phyloP scores from a whole-genome alignment of 371 early-diverging fungal genomes.

The Apophysomyces trapeziformis region DNA sequence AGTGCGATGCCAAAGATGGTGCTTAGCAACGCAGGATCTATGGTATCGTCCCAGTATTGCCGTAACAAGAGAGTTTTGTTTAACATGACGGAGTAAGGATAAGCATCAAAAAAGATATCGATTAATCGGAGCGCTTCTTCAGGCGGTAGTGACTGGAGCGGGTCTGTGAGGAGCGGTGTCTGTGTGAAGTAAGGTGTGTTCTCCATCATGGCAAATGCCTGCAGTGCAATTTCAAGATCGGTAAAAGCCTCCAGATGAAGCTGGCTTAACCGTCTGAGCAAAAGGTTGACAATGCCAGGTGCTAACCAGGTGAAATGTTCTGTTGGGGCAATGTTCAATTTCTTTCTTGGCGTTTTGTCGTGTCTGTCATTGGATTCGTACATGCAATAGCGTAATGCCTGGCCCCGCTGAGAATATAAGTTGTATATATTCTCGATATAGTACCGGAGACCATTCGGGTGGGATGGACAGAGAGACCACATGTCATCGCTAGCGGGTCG shows the following conservation, averaged over 20 bases:
- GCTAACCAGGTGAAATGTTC: conserved; percentile 25
- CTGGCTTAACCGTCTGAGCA: conserved; percentile 3
- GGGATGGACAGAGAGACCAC: neutral
- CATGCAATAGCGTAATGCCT: neutral
- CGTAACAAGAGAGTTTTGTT: conserved; percentile 40
- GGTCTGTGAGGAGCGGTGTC: conserved; percentile 16
- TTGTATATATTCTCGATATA: conserved; percentile 15
- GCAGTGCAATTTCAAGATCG: neutral
- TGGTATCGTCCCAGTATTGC: conserved; percentile 39
- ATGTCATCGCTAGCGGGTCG: neutral
- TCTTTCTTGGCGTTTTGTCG: neutral
- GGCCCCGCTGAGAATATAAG: conserved; percentile 1
- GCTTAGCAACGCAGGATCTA: conserved; percentile 38
- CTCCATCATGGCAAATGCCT: neutral
- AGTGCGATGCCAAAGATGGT: conserved; percentile 37
- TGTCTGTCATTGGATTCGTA: neutral
- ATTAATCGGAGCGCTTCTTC: conserved; percentile 37
- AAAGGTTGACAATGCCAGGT: conserved; percentile 22
- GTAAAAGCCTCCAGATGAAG: neutral
- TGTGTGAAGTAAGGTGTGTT: neutral
- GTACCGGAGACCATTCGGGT: conserved; percentile 5
- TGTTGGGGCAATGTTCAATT: conserved; percentile 2
- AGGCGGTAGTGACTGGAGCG: conserved; percentile 33
- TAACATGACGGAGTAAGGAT: conserved; percentile 36
- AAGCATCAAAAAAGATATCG: conserved; percentile 31